phyloP scores from a whole-genome alignment of 2,329 filamentous ascomycete species.

The Pseudogymnoascus sp. region DNA sequence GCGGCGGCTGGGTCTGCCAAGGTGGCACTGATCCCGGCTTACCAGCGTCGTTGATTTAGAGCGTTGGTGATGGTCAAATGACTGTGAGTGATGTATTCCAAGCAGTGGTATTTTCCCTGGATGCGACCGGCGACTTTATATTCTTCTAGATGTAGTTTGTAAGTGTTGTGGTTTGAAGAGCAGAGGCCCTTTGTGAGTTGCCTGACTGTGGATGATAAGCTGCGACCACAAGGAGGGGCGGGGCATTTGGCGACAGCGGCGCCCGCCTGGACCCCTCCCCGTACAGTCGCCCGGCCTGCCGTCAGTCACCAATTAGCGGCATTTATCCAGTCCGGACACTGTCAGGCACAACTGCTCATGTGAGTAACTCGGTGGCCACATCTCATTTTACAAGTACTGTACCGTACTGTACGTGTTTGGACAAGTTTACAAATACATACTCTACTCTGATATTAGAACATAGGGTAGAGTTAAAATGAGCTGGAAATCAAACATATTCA shows the following conservation, averaged over 20 bases:
- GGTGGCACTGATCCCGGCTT: constrained; percentile 4
- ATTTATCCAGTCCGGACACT: neutral
- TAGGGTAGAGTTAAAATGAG: neutral
- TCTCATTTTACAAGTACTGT: neutral
- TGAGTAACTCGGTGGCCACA: constrained; percentile 5
- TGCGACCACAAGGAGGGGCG: neutral
- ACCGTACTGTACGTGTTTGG: neutral
- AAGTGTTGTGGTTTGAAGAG: neutral
- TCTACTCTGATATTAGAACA: neutral
- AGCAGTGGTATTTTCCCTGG: neutral
- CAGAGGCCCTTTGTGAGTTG: constrained; percentile 1
- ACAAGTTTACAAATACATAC: neutral
- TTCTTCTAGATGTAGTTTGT: neutral
- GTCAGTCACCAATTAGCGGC: neutral
- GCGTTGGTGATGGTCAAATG: neutral
- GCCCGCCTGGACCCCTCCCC: constrained; percentile 6
- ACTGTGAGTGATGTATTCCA: neutral
- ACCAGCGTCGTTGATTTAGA: neutral
- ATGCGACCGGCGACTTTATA: constrained; percentile 6
- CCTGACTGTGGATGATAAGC: neutral
- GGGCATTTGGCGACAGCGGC: constrained; percentile 5
- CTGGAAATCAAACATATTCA: constrained; percentile 3
- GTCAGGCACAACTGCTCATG: constrained; percentile 5
- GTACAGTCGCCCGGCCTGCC: neutral
- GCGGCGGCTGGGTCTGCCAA: constrained; percentile 2